Conservation (phyloP, 257 asterid species). For the Prunella vulgaris region DNA sequence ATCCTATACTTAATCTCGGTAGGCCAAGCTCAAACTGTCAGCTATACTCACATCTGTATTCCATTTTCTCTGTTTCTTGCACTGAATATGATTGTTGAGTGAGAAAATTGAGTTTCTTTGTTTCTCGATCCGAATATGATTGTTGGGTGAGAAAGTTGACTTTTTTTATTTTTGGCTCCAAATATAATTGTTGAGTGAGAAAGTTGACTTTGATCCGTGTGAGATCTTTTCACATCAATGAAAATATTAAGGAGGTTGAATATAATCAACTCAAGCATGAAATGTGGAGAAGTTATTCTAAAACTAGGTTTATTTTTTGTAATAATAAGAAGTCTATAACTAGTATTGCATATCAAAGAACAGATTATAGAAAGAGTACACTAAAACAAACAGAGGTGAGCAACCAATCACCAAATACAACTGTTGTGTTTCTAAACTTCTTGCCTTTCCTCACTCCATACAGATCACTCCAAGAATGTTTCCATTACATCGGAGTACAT, state of each 20-base stretch:
- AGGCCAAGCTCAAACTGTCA: no score
- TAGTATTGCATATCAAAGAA: constrained; percentile 24
- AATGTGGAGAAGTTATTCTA: not conserved
- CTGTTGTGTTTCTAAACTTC: constrained; percentile 22
- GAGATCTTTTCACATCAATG: no score
- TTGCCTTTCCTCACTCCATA: constrained; percentile 11
- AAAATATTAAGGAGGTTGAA: no score
- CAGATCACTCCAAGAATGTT: constrained; percentile 67
- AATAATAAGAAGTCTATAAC: constrained; percentile 1
- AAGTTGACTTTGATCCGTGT: no score
- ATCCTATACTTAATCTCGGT: no score
- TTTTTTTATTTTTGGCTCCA: no score
- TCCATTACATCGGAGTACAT: constrained; percentile 92
- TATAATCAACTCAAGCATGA: no score
- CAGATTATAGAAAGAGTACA: constrained; percentile 21
- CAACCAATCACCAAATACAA: constrained; percentile 20
- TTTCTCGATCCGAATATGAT: not conserved
- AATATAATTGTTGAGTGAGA: not conserved
- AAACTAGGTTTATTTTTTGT: not conserved
- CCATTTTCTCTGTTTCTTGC: no score
- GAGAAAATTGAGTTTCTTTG: no score
- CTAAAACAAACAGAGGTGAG: constrained; percentile 24
- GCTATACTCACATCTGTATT: no score
- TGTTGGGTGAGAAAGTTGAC: not conserved
- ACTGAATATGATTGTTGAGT: not conserved